These are phyloP conservation scores for Fraxinus floribunda DNA, from an alignment of 305 asterid species.

Conservation along the genomic window DNA sequence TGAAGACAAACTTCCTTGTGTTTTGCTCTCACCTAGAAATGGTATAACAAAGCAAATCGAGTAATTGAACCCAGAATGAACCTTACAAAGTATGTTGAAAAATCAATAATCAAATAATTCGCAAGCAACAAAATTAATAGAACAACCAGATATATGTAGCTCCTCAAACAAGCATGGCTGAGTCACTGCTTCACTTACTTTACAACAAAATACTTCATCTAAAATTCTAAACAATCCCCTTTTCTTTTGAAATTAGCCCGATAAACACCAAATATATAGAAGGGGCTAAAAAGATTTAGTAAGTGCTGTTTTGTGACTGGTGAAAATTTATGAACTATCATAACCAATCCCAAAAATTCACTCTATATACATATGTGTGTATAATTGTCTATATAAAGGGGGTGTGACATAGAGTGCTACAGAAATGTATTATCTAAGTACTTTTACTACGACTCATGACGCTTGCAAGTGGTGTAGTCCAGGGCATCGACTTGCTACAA, in stretches of 20 bases:
- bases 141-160: not conserved
- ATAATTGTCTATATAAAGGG: not conserved
- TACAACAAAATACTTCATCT: not conserved
- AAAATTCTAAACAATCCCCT: not conserved
- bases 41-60: constrained; percentile 14
- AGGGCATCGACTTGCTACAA: not conserved
- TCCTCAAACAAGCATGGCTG: not conserved
- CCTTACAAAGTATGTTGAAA: not conserved
- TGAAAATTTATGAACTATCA: not conserved
- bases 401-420: not conserved
- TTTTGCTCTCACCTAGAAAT: constrained; percentile 84
- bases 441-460: not conserved
- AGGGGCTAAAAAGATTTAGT: not conserved
- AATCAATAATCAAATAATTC: constrained; percentile 7
- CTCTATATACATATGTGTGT: not conserved
- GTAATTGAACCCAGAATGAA: not conserved
- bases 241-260: not conserved
- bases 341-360: not conserved
- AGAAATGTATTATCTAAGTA: not conserved
- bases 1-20: constrained; percentile 99
- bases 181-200: not conserved
- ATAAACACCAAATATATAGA: not conserved
- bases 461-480: not conserved
- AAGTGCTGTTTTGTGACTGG: not conserved
- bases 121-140: not conserved